Conservation (phyloP, 1,284 basidiomycete species). For the Taiwanofungus camphoratus region DNA sequence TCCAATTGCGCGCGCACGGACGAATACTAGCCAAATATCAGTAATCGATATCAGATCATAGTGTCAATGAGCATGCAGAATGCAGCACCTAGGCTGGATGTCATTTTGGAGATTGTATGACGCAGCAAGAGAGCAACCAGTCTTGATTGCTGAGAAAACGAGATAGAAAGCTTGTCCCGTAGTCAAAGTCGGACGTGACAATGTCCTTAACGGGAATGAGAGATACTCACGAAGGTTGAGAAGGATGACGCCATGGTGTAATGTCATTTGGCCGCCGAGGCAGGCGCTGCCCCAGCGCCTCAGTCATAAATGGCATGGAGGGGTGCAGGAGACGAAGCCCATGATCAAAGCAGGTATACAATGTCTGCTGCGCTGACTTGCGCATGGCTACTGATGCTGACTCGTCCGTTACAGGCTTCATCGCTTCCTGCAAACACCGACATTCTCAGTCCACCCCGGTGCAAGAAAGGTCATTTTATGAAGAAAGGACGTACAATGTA, state of each 20-base stretch:
- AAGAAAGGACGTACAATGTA: slow-evolving; percentile 65
- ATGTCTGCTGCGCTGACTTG: slow-evolving; percentile 84
- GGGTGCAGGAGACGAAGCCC: slow-evolving; percentile 88
- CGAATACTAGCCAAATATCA: slow-evolving; percentile 54
- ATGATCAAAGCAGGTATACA: slow-evolving; percentile 87
- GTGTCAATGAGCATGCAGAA: no score
- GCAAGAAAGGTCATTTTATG: neutral
- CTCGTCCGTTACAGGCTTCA: slow-evolving; percentile 89
- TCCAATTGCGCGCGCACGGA: slow-evolving; percentile 65
- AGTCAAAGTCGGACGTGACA: slow-evolving; percentile 51
- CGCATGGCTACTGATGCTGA: slow-evolving; percentile 54
- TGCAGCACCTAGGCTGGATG: slow-evolving; percentile 57
- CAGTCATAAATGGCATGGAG: slow-evolving; percentile 96
- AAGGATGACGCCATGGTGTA: slow-evolving; percentile 80
- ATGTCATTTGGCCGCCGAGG: slow-evolving; percentile 75
- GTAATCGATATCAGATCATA: neutral
- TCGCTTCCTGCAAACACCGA: slow-evolving; percentile 64
- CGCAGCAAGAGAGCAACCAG: slow-evolving; percentile 77
- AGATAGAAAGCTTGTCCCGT: slow-evolving; percentile 80
- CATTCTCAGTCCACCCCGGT: neutral
- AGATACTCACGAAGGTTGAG: slow-evolving; percentile 73
- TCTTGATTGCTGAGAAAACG: slow-evolving; percentile 70
- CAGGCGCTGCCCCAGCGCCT: slow-evolving; percentile 93
- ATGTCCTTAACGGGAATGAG: slow-evolving; percentile 26
- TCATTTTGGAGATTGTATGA: slow-evolving; percentile 84